Evolutionary conservation across 169 alveolate species (phyloP), one percentile per base, ranked within the genome.

Genomic region (Cryptosporidium sp.): DNA sequence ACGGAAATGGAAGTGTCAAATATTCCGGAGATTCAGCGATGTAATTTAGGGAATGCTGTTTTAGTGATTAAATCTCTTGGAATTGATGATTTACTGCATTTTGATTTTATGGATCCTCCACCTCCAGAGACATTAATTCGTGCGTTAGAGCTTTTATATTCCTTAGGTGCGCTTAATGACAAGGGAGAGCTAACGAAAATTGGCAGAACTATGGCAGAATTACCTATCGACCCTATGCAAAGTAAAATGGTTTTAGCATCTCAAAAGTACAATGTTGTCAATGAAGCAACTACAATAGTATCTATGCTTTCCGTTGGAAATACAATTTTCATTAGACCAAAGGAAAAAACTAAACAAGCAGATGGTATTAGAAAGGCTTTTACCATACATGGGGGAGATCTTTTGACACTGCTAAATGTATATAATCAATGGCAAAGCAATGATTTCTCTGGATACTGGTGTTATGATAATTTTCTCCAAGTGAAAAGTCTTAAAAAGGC

Each of bases 71-170:
- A 97, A 91, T 93, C 97, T 65, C 93, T 97, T 45, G 99, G 99
- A 0, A 98, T 99, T 71, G 99, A 99, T 86, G 99, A 99, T 93
- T 92, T 99, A 51, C 96, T 99, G 33, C 97, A 98, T 92, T 99
- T 99, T 93, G 99, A 99, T 95, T 99, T 97, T 94, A 96, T 99
- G 99, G 99, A 99, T 86, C 99, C 99, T 51, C 99, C 99, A 1
- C 98, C 99, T 33, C 99, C 99, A 3, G 99, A 97, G 86, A 95
- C 99, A 35, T 92, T 98, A 39, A 96, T 97, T 45, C 95, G 97
- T 91, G 99, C 99, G 26, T 93, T 98, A 58, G 99, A 99, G 89
- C 97, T 95, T 61, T 94, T 99, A 26, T 98, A 99, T 91, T 99
- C 99, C 33, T 92, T 99, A 67, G 99, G 99, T 23, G 99, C 99